Percentiles rank a stretch among this genome's conserved stretches.
phyloP scores from a whole-genome alignment of 2,329 filamentous ascomycete genomes.

The Hymenoscyphus infarciens region DNA sequence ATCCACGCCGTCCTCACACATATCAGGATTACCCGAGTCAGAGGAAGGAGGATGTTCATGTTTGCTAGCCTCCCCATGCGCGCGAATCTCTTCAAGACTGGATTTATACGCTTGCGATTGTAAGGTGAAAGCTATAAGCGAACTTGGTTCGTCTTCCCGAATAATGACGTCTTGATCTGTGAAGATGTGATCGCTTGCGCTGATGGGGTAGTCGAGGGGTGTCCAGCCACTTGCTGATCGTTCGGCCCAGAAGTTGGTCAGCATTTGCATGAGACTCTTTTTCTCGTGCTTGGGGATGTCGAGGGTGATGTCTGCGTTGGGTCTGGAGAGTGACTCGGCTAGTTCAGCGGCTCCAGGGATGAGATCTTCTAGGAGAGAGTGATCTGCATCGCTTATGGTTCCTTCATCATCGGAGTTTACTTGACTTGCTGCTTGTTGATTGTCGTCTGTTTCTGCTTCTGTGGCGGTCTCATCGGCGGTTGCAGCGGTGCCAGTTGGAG shows the following conservation, averaged over 20 bases:
- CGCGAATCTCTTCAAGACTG: conserved; percentile 69
- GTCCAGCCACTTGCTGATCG: conserved; percentile 94
- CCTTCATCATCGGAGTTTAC: conserved; percentile 68
- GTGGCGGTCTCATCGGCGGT: conserved; percentile 32
- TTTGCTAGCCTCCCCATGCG: conserved; percentile 42
- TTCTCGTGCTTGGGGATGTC: conserved; percentile 92
- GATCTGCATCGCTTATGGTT: conserved; percentile 67
- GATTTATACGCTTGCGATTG: conserved; percentile 81
- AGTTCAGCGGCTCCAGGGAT: conserved; percentile 57
- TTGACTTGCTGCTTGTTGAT: conserved; percentile 47
- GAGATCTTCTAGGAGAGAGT: conserved; percentile 65
- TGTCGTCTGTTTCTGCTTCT: conserved; percentile 41
- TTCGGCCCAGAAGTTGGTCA: conserved; percentile 98
- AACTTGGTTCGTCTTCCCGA: conserved; percentile 94
- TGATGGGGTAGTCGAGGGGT: conserved; percentile 86
- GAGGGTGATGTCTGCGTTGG: conserved; percentile 56
- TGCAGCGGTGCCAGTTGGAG: conserved; percentile 30
- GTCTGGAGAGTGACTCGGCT: conserved; percentile 50
- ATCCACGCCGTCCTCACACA: conserved; percentile 39
- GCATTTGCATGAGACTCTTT: conserved; percentile 87
- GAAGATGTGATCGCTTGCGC: conserved; percentile 87
- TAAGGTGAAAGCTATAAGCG: conserved; percentile 88
- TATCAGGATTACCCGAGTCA: conserved; percentile 22
- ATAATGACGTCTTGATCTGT: conserved; percentile 96
- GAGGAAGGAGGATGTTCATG: conserved; percentile 34